Conservation (phyloP, 257 asterid genomes). For the Nicotiana tomentosiformis region DNA sequence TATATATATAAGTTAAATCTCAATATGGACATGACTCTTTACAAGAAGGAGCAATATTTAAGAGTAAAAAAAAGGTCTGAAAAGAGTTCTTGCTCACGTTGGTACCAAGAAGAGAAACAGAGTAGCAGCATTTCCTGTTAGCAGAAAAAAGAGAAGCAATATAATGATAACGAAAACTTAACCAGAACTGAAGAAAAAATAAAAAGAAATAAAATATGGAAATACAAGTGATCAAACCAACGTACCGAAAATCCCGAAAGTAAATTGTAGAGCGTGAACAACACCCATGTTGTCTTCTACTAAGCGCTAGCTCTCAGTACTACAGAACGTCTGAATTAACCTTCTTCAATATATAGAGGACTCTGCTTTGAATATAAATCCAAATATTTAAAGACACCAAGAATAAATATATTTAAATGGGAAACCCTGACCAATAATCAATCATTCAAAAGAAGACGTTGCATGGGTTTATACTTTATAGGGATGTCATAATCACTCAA, state of each 20-base stretch:
- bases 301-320: neutral
- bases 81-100: conserved; percentile 26
- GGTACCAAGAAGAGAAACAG: conserved; percentile 81
- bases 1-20: no score
- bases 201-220: neutral
- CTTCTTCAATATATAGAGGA: neutral
- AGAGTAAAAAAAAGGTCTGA: neutral
- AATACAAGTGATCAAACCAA: neutral
- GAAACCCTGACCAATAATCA: neutral
- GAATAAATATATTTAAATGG: neutral
- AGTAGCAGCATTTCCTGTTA: conserved; percentile 60
- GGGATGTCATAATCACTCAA: neutral
- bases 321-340: neutral
- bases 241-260: conserved; percentile 61
- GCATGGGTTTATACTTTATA: neutral
- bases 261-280: conserved; percentile 38
- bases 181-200: neutral
- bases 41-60: no score
- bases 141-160: conserved; percentile 8
- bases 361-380: neutral
- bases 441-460: neutral
- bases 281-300: conserved; percentile 10
- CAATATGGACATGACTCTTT: no score
- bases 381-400: neutral
- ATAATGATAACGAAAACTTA: neutral